phyloP scores from a whole-genome alignment of 2,329 filamentous ascomycete species.

The Penicillium sp. region DNA sequence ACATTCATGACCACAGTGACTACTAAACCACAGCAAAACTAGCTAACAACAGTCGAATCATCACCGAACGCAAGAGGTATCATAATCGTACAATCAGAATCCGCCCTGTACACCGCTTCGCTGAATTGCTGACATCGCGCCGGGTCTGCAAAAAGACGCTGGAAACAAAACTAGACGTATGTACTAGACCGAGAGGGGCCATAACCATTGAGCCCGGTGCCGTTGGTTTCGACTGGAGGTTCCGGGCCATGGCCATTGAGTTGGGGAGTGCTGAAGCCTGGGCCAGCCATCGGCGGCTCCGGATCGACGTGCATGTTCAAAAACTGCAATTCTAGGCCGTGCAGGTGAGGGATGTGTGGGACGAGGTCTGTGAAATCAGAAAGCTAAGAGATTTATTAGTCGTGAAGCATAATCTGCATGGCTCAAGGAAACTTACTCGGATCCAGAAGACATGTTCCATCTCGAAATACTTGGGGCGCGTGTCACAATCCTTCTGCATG shows the following conservation, averaged over 20 bases:
- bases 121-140: slow-evolving; percentile 21
- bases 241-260: slow-evolving; percentile 33
- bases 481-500: slow-evolving; percentile 43
- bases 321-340: slow-evolving; percentile 41
- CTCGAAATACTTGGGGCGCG: slow-evolving; percentile 47
- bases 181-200: slow-evolving; percentile 39
- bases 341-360: slow-evolving; percentile 48
- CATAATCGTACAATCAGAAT: slow-evolving; percentile 44
- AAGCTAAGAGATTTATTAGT: slow-evolving; percentile 33
- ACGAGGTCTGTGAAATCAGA: slow-evolving; percentile 52
- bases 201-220: slow-evolving; percentile 33
- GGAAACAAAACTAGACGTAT: slow-evolving; percentile 38
- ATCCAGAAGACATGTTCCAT: slow-evolving; percentile 54
- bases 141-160: slow-evolving; percentile 20
- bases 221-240: slow-evolving; percentile 28
- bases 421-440: slow-evolving; percentile 36
- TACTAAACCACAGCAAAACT: slow-evolving; percentile 2
- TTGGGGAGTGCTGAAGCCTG: slow-evolving; percentile 21
- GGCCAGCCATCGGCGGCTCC: slow-evolving; percentile 32
- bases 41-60: slow-evolving; percentile 20
- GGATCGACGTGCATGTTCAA: slow-evolving; percentile 43
- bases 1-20: background rate
- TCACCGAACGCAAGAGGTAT: slow-evolving; percentile 40
- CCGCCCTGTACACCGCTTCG: slow-evolving; percentile 31
- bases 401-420: background rate